These are phyloP conservation scores for Asterella californica DNA, from an alignment of 225 moss, liverwort and hornwort species.

Conservation along the genomic window DNA sequence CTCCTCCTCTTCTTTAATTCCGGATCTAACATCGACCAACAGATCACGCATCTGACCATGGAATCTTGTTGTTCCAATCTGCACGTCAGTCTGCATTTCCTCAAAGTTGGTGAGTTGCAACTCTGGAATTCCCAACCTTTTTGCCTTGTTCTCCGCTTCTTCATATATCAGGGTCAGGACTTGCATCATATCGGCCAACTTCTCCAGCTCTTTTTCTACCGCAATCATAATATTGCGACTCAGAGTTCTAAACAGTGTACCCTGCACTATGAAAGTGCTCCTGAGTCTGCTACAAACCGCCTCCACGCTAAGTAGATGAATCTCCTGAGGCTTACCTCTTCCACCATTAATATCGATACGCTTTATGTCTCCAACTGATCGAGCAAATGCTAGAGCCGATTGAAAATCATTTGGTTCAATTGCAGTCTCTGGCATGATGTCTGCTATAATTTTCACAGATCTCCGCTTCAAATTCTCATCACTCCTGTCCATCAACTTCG, in stretches of 20 bases:
- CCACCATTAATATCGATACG: slow-evolving; percentile 10
- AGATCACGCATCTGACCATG: slow-evolving; percentile 4
- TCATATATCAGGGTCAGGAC: neutral
- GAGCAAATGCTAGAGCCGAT: slow-evolving; percentile 14
- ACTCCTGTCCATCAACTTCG: neutral
- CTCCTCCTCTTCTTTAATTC: slow-evolving; percentile 6
- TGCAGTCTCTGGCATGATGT: slow-evolving; percentile 10
- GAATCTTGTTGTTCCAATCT: slow-evolving; percentile 4
- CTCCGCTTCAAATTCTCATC: slow-evolving; percentile 11
- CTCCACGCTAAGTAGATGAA: slow-evolving; percentile 12
- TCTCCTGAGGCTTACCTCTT: slow-evolving; percentile 22
- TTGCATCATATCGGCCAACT: slow-evolving; percentile 17
- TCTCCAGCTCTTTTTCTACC: slow-evolving; percentile 18
- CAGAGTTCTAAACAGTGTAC: slow-evolving; percentile 6
- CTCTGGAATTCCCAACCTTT: neutral
- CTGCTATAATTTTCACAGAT: slow-evolving; percentile 20
- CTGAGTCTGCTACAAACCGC: slow-evolving; percentile 9
- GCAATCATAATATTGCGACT: slow-evolving; percentile 8
- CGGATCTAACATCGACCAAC: slow-evolving; percentile 19
- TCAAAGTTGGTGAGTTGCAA: neutral
- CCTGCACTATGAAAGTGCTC: neutral
- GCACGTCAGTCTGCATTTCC: neutral
- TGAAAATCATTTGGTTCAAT: slow-evolving; percentile 14
- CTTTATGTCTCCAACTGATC: neutral
- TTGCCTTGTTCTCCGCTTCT: slow-evolving; percentile 10